Conservation (phyloP, 306 rosid genomes). For the Adenanthera pavonina region DNA sequence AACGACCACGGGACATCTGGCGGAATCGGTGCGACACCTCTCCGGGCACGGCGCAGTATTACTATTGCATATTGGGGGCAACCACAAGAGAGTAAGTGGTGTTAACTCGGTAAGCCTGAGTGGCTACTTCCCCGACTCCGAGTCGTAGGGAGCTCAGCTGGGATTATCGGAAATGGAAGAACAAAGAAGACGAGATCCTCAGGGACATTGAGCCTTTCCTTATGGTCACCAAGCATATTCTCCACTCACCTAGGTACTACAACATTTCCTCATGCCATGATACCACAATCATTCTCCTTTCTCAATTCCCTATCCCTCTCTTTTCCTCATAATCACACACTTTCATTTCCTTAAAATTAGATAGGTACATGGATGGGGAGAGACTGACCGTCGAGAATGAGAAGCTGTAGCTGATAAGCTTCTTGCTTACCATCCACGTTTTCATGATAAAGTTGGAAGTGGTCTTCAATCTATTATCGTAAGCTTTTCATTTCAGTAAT, state of each 20-base stretch:
- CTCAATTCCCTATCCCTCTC: not conserved
- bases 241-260: slow-evolving; percentile 58
- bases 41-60: slow-evolving; percentile 40
- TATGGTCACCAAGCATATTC: slow-evolving; percentile 57
- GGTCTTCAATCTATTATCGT: slow-evolving; percentile 74
- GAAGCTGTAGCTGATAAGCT: slow-evolving; percentile 62
- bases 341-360: not conserved
- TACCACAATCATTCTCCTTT: not conserved
- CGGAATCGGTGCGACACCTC: slow-evolving; percentile 21
- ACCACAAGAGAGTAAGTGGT: slow-evolving; percentile 33
- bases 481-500: slow-evolving; percentile 16
- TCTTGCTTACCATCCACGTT: slow-evolving; percentile 67
- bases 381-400: slow-evolving; percentile 57
- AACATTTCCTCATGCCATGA: not conserved
- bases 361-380: slow-evolving; percentile 71
- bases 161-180: slow-evolving; percentile 61
- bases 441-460: slow-evolving; percentile 74
- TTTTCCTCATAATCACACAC: not conserved
- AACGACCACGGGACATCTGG: slow-evolving; percentile 32
- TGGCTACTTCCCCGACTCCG: slow-evolving; percentile 14
- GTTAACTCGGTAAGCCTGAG: slow-evolving; percentile 24
- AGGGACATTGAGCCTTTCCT: slow-evolving; percentile 60
- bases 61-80: slow-evolving; percentile 36
- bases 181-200: slow-evolving; percentile 59
- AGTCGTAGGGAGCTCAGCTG: not conserved